Evolutionary conservation across 495 filamentous ascomycete genomes (phyloP).

Genomic region (Aspergillus affinis): DNA sequence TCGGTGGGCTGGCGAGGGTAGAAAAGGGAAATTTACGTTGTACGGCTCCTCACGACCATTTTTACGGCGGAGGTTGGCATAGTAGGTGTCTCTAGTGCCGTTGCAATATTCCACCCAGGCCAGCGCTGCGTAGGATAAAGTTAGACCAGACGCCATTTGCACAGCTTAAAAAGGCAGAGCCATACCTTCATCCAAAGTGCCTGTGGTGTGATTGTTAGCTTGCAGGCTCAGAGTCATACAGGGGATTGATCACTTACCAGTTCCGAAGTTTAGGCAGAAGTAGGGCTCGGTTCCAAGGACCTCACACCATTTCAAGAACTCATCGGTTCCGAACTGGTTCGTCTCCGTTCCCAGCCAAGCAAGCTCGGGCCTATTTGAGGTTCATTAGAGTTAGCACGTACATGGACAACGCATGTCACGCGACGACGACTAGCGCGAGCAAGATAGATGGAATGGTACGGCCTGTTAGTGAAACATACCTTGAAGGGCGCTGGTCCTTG

Average conservation of each 20-base stretch:
- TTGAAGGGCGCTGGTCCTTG: constrained; percentile 58
- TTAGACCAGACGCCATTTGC: neutral
- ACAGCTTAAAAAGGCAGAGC: neutral
- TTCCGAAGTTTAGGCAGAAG: constrained; percentile 74
- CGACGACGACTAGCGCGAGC: neutral
- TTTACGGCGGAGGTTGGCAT: constrained; percentile 71
- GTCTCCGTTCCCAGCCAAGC: constrained; percentile 74
- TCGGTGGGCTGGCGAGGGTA: neutral
- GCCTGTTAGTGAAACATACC: constrained; percentile 29
- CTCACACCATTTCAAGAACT: constrained; percentile 79
- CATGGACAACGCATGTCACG: neutral
- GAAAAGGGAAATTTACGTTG: constrained; percentile 43
- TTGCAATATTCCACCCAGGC: constrained; percentile 85
- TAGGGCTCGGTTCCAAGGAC: constrained; percentile 70
- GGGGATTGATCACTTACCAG: constrained; percentile 30
- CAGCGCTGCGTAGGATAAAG: constrained; percentile 43
- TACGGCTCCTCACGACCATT: constrained; percentile 74
- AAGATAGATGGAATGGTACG: neutral
- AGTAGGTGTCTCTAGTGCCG: constrained; percentile 67
- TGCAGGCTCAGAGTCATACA: neutral
- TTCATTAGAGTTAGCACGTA: constrained; percentile 1
- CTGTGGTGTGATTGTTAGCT: constrained; percentile 23
- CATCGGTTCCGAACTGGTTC: constrained; percentile 79
- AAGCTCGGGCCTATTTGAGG: constrained; percentile 57
- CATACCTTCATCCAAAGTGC: constrained; percentile 68